Conservation (phyloP, 2,329 filamentous ascomycete genomes). For the Gliomastix tumulicola region DNA sequence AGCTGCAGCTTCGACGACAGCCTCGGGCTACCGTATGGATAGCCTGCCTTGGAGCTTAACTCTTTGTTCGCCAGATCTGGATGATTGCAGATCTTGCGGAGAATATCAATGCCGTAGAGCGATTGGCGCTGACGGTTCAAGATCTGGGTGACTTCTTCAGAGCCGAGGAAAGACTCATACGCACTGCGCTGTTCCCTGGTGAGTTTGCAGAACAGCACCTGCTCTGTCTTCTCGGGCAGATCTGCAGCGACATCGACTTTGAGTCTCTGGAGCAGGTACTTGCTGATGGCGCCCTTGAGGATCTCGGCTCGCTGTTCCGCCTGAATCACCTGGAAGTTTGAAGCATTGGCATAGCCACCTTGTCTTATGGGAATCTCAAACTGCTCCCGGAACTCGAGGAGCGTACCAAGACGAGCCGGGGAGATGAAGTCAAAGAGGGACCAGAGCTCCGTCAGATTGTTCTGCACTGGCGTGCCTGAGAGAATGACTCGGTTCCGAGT, state of each 20-base stretch:
- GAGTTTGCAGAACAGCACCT: slow-evolving; percentile 92
- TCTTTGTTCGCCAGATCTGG: slow-evolving; percentile 73
- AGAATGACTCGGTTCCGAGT: slow-evolving; percentile 89
- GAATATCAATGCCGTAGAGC: slow-evolving; percentile 81
- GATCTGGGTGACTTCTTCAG: slow-evolving; percentile 81
- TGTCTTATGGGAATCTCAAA: slow-evolving; percentile 92
- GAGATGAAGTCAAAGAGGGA: slow-evolving; percentile 97
- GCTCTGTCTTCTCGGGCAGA: slow-evolving; percentile 90
- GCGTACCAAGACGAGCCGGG: slow-evolving; percentile 86
- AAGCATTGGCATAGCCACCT: slow-evolving; percentile 92
- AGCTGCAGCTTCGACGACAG: slow-evolving; percentile 97
- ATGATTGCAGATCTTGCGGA: slow-evolving; percentile 97
- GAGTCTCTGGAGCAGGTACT: slow-evolving; percentile 85
- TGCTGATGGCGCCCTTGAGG: slow-evolving; percentile 86
- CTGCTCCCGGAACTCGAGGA: slow-evolving; percentile 83
- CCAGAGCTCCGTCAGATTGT: slow-evolving; percentile 92
- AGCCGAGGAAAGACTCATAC: slow-evolving; percentile 75
- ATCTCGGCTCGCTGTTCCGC: slow-evolving; percentile 92
- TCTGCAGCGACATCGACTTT: slow-evolving; percentile 93
- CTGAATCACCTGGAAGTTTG: slow-evolving; percentile 88
- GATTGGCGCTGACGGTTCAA: slow-evolving; percentile 68
- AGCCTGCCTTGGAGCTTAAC: slow-evolving; percentile 49
- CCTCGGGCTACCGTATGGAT: slow-evolving; percentile 68
- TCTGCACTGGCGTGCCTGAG: slow-evolving; percentile 96
- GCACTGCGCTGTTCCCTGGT: slow-evolving; percentile 68